phyloP scores from a whole-genome alignment of 2,329 filamentous ascomycete species.

The Metarhizium robertsii region DNA sequence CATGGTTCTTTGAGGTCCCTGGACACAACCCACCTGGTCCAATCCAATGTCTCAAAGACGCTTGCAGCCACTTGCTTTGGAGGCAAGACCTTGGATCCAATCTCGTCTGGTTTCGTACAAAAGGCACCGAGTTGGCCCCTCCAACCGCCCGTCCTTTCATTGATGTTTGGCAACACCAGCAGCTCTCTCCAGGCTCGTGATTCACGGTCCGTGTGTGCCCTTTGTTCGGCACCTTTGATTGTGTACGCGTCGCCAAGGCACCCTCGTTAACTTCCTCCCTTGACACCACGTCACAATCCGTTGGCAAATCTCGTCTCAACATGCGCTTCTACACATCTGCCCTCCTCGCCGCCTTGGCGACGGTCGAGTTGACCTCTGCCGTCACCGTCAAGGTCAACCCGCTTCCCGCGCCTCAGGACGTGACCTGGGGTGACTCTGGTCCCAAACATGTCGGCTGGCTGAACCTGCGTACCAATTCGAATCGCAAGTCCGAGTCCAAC shows the following conservation, averaged over 20 bases:
- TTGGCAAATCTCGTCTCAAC: neutral
- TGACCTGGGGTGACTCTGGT: constrained; percentile 16
- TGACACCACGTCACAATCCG: neutral
- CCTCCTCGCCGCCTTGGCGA: constrained; percentile 1
- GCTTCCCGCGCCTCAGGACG: constrained; percentile 16
- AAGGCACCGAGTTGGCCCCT: neutral
- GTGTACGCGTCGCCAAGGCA: neutral
- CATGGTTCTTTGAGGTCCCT: no score
- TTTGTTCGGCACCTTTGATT: neutral
- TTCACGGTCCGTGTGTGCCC: neutral
- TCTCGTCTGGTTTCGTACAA: neutral
- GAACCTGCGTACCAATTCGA: constrained; percentile 9
- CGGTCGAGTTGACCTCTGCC: constrained; percentile 6
- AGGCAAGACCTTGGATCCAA: neutral
- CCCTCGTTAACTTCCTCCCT: neutral
- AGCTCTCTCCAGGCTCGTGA: neutral
- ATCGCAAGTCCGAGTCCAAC: neutral
- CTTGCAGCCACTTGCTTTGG: neutral
- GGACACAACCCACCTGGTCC: neutral
- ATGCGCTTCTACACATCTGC: neutral
- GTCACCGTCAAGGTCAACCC: constrained; percentile 18
- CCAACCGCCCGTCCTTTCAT: neutral
- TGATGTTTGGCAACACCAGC: neutral
- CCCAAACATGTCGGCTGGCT: constrained; percentile 11
- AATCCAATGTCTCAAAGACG: neutral